Conservation (phyloP, 805 yeast species). For the Teunomyces aglyptinius region DNA sequence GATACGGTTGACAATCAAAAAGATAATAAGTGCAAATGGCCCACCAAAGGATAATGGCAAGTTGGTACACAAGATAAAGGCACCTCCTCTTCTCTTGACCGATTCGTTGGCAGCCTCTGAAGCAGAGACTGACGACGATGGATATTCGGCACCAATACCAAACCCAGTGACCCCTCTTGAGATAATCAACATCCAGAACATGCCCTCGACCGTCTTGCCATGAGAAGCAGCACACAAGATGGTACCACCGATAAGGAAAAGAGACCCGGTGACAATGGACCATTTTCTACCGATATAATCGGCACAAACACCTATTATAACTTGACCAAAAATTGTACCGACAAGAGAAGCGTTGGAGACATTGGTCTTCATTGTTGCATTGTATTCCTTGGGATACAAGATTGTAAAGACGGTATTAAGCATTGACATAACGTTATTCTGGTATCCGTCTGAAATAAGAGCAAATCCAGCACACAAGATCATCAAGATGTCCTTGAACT, state of each 20-base stretch:
- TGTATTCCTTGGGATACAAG: conserved; percentile 45
- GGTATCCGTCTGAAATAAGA: conserved; percentile 74
- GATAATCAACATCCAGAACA: conserved; percentile 78
- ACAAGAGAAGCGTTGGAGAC: conserved; percentile 69
- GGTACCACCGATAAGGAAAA: conserved; percentile 61
- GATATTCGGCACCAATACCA: conserved; percentile 79
- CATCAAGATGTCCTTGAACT: conserved; percentile 33
- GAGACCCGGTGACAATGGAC: conserved; percentile 66
- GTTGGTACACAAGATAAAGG: conserved; percentile 66
- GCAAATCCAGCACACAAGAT: conserved; percentile 73
- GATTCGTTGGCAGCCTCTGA: conserved; percentile 74
- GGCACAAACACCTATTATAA: conserved; percentile 60
- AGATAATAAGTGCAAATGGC: conserved; percentile 68
- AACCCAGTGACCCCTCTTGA: conserved; percentile 74
- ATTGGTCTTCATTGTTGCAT: conserved; percentile 51
- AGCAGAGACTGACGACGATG: conserved; percentile 65
- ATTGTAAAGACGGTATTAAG: conserved; percentile 54
- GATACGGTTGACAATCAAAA: conserved; percentile 64
- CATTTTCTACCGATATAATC: conserved; percentile 69
- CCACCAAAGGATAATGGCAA: conserved; percentile 75
- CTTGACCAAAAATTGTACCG: conserved; percentile 70
- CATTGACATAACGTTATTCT: conserved; percentile 73
- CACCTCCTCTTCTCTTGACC: conserved; percentile 60
- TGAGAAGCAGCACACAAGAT: conserved; percentile 69
- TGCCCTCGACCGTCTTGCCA: conserved; percentile 55